phyloP scores from a whole-genome alignment of 2,329 filamentous ascomycete genomes.

The Fonsecaea pugnacius region DNA sequence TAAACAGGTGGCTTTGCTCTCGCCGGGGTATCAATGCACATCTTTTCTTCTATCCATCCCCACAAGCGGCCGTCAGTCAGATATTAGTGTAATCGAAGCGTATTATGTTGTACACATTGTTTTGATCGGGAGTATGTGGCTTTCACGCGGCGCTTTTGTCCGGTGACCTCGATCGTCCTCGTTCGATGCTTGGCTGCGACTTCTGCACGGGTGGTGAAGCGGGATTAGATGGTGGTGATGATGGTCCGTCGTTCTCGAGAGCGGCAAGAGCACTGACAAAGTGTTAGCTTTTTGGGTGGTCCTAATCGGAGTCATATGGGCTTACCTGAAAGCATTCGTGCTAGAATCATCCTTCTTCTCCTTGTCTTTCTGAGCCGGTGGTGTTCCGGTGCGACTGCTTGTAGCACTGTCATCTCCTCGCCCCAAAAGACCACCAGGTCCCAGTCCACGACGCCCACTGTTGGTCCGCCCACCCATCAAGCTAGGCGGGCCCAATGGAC shows the following conservation, averaged over 20 bases:
- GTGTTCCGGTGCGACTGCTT: conserved; percentile 88
- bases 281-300: conserved; percentile 28
- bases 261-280: conserved; percentile 51
- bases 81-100: conserved; percentile 32
- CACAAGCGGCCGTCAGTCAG: conserved; percentile 36
- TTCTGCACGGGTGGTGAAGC: conserved; percentile 54
- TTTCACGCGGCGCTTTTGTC: conserved; percentile 42
- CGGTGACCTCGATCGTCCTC: conserved; percentile 50
- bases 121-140: conserved; percentile 19
- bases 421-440: conserved; percentile 72
- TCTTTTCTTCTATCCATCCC: conserved; percentile 31
- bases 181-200: conserved; percentile 51
- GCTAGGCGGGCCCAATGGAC: conserved; percentile 76
- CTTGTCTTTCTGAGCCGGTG: conserved; percentile 68
- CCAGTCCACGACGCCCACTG: conserved; percentile 78
- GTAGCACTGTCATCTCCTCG: conserved; percentile 82
- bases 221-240: conserved; percentile 55
- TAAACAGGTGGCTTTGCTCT: conserved; percentile 34
- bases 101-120: conserved; percentile 38
- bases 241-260: conserved; percentile 53
- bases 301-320: conserved; percentile 5
- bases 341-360: conserved; percentile 66
- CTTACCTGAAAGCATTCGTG: conserved; percentile 93
- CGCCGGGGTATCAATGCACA: conserved; percentile 39
- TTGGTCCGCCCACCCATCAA: conserved; percentile 89